phyloP scores from a whole-genome alignment of 192 early-diverging fungal species.

The Piromyces finnis region DNA sequence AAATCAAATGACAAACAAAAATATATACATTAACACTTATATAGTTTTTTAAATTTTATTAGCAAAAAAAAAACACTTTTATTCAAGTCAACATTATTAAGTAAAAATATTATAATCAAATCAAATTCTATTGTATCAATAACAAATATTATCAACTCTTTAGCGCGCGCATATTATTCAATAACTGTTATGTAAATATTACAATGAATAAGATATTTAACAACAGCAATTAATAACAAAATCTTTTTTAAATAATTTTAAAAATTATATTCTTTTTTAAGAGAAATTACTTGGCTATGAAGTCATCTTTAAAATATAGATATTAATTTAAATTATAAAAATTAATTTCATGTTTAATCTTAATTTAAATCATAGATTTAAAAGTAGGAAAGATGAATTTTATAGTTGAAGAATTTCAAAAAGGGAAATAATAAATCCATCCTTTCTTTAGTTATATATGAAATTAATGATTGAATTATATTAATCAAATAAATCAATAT shows the following conservation, averaged over 20 bases:
- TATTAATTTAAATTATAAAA: too few relatives aligned
- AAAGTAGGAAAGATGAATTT: background rate
- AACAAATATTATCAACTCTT: background rate
- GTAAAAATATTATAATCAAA: background rate
- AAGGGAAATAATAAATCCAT: background rate
- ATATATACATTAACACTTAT: background rate
- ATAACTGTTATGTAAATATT: background rate
- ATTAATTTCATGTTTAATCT: too few relatives aligned
- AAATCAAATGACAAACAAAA: background rate
- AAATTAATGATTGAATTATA: background rate
- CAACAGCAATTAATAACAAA: background rate
- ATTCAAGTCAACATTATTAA: background rate
- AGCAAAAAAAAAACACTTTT: background rate
- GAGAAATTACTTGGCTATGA: background rate
- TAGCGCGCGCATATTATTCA: background rate
- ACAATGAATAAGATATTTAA: background rate
- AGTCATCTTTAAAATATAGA: background rate
- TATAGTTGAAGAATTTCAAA: background rate
- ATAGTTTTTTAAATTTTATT: background rate
- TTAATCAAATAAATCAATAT: background rate
- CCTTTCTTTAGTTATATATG: background rate
- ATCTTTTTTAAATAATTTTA: background rate
- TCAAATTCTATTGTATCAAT: background rate
- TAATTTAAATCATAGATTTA: too few relatives aligned
- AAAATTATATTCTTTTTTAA: background rate